These are phyloP conservation scores for Jatropha curcas DNA, from an alignment of 345 rosid species.

Conservation along the genomic window DNA sequence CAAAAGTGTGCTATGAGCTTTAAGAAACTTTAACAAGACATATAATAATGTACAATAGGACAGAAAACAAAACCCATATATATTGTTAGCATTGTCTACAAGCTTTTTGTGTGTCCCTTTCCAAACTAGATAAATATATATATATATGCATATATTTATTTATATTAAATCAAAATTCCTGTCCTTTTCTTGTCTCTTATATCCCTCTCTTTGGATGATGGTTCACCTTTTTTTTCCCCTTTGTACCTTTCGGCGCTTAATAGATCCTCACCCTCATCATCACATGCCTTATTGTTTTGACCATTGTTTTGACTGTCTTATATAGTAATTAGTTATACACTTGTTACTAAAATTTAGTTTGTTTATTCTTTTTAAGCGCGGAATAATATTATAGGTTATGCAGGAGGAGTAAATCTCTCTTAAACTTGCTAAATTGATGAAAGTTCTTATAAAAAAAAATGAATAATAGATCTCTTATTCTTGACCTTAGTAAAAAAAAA, in stretches of 20 bases:
- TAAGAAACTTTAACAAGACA: slow-evolving; percentile 24
- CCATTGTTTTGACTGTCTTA: slow-evolving; percentile 33
- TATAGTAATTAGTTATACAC: background rate
- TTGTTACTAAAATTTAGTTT: no score
- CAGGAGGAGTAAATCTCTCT: no score
- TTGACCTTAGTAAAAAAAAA: no score
- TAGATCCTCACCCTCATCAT: slow-evolving; percentile 22
- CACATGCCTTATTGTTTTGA: slow-evolving; percentile 23
- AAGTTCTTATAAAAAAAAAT: no score
- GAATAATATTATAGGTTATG: no score
- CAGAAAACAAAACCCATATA: slow-evolving; percentile 26
- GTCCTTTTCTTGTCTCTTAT: slow-evolving; percentile 38
- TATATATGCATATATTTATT: background rate
- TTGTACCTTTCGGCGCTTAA: slow-evolving; percentile 54
- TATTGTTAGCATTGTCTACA: background rate
- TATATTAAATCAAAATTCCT: slow-evolving; percentile 14
- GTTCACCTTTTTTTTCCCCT: slow-evolving; percentile 1
- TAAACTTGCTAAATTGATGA: no score
- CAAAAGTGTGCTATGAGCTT: slow-evolving; percentile 16
- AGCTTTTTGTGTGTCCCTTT: slow-evolving; percentile 11
- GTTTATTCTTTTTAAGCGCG: no score
- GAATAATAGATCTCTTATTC: no score
- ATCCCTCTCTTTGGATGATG: slow-evolving; percentile 20
- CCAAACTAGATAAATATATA: background rate
- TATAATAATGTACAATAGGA: slow-evolving; percentile 25